Evolutionary conservation across 176 grass and related monocot species (phyloP).

Genomic region (Eleusine indica): DNA sequence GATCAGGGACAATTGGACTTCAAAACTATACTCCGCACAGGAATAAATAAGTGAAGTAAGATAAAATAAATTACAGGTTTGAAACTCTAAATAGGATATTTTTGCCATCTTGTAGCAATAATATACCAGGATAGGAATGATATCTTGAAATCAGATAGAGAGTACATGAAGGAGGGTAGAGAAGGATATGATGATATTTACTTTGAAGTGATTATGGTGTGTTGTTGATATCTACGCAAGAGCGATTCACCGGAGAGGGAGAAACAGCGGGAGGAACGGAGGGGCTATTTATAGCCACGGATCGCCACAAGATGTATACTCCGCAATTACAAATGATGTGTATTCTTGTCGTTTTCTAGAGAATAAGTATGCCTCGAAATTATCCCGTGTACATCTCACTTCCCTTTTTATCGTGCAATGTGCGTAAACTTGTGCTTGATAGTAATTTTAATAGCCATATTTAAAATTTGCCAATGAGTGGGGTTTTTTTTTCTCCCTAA

Average conservation of each 20-base stretch:
- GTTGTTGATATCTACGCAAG: not conserved
- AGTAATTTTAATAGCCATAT: too few relatives aligned
- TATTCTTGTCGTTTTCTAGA: not conserved
- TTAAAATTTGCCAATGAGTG: too few relatives aligned
- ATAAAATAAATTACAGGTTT: not conserved
- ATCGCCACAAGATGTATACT: not conserved
- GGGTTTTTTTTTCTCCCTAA: too few relatives aligned
- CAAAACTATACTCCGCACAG: not conserved
- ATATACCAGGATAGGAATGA: not conserved
- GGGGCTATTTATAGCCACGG: not conserved
- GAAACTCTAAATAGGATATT: not conserved
- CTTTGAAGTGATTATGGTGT: not conserved
- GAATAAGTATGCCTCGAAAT: not conserved
- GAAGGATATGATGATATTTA: not conserved
- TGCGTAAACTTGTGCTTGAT: not conserved
- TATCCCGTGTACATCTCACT: rapidly evolving
- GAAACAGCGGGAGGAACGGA: rapidly evolving
- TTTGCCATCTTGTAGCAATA: not conserved
- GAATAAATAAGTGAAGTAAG: not conserved
- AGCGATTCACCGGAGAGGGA: not conserved
- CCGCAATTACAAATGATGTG: not conserved
- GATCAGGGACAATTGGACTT: not conserved
- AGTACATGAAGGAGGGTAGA: not conserved
- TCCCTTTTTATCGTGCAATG: not conserved
- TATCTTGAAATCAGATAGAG: not conserved